Evolutionary conservation across 2,329 filamentous ascomycete species (phyloP).

Genomic region (Alternaria sp.): DNA sequence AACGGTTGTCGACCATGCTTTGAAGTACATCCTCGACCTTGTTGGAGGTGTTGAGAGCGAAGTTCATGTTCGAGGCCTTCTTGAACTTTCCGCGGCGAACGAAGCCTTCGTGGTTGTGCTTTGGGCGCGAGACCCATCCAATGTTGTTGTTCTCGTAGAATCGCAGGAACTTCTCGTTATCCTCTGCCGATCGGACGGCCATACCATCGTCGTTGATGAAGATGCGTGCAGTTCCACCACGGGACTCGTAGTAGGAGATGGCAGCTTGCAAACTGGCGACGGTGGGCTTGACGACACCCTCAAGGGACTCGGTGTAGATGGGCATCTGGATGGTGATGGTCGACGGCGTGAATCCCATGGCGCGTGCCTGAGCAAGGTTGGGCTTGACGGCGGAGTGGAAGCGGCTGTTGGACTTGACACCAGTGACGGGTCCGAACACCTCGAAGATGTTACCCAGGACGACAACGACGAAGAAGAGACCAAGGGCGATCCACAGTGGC

Average conservation of each 20-base stretch:
- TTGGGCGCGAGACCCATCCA: constrained; percentile 55
- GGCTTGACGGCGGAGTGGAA: constrained; percentile 71
- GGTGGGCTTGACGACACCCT: constrained; percentile 74
- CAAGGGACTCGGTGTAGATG: constrained; percentile 83
- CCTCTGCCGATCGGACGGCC: constrained; percentile 61
- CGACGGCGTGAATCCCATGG: constrained; percentile 65
- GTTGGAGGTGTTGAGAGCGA: constrained; percentile 66
- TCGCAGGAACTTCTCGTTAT: constrained; percentile 50
- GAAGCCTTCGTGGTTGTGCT: constrained; percentile 45
- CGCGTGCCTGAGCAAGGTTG: constrained; percentile 53
- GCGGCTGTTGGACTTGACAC: constrained; percentile 76
- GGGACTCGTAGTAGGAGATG: constrained; percentile 56
- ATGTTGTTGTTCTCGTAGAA: constrained; percentile 58
- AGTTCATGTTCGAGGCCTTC: constrained; percentile 74
- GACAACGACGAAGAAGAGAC: constrained; percentile 46
- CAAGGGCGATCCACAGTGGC: constrained; percentile 61
- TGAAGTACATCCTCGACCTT: constrained; percentile 67
- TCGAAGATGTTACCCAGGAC: constrained; percentile 35
- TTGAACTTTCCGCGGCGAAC: constrained; percentile 39
- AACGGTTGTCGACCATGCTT: constrained; percentile 52
- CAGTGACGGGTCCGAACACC: constrained; percentile 78
- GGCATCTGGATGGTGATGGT: constrained; percentile 79
- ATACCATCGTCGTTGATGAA: constrained; percentile 72
- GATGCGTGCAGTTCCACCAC: constrained; percentile 69
- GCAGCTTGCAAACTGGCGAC: constrained; percentile 76